These are phyloP conservation scores for Penicillium brasilianum DNA, from an alignment of 2,329 filamentous ascomycete species.

Conservation along the genomic window DNA sequence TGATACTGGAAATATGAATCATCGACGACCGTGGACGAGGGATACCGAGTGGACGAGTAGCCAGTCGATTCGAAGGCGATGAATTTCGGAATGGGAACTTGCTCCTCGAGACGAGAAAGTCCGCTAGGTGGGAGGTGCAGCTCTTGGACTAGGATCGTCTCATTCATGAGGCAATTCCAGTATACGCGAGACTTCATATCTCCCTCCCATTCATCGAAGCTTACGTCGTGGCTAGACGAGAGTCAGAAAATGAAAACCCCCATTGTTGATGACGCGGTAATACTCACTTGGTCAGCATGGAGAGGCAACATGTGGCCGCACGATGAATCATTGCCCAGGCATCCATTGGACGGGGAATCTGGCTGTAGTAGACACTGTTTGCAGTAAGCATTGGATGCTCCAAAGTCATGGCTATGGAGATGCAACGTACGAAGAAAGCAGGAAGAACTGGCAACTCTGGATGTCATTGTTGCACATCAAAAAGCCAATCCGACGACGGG, in stretches of 20 bases:
- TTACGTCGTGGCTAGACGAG: slow-evolving; percentile 41
- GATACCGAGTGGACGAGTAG: slow-evolving; percentile 38
- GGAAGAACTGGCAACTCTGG: slow-evolving; percentile 59
- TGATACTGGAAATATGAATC: slow-evolving; percentile 63
- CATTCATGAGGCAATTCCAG: slow-evolving; percentile 62
- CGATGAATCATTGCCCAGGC: slow-evolving; percentile 60
- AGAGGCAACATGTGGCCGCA: slow-evolving; percentile 57
- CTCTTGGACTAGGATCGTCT: slow-evolving; percentile 61
- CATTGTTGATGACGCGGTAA: slow-evolving; percentile 13
- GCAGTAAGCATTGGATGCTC: slow-evolving; percentile 17
- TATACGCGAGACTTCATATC: slow-evolving; percentile 63
- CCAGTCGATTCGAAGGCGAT: slow-evolving; percentile 49
- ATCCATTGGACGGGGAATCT: slow-evolving; percentile 59
- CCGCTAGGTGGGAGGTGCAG: slow-evolving; percentile 58
- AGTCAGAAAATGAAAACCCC: neutral
- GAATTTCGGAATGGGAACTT: slow-evolving; percentile 60
- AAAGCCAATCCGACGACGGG: slow-evolving; percentile 58
- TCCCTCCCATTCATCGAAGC: slow-evolving; percentile 58
- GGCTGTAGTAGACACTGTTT: slow-evolving; percentile 54
- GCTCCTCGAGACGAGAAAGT: slow-evolving; percentile 57
- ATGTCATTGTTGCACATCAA: slow-evolving; percentile 57
- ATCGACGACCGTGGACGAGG: slow-evolving; percentile 49
- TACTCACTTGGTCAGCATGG: slow-evolving; percentile 51
- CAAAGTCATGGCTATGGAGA: neutral
- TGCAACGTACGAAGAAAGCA: slow-evolving; percentile 51